These are phyloP conservation scores for Colletotrichum chlorophyti DNA, from an alignment of 2,329 filamentous ascomycete species.

Conservation along the genomic window DNA sequence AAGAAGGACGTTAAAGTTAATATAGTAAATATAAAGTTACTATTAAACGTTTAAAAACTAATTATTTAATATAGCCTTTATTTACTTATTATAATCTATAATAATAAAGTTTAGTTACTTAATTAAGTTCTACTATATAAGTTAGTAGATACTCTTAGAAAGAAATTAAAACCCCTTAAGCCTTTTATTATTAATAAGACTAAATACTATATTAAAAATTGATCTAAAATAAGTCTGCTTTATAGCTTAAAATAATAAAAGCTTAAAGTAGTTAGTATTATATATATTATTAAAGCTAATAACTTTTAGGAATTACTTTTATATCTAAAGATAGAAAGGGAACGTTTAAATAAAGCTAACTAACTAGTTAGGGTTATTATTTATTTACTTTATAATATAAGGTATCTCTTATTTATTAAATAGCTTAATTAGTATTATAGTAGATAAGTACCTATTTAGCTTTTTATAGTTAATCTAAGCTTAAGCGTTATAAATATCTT, in stretches of 20 bases:
- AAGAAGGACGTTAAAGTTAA: neutral
- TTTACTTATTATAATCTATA: constrained; percentile 6
- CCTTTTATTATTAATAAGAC: constrained; percentile 8
- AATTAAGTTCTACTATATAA: neutral
- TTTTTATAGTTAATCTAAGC: constrained; percentile 27
- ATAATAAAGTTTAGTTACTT: neutral
- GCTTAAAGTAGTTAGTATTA: constrained; percentile 28
- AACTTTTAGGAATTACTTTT: no score
- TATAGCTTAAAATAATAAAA: constrained; percentile 9
- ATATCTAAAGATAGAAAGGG: no score
- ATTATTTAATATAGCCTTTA: neutral
- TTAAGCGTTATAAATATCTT: constrained; percentile 29
- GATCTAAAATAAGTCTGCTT: neutral
- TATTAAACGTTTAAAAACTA: constrained; percentile 7
- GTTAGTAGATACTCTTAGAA: neutral
- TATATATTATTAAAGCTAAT: constrained; percentile 29
- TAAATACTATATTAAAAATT: constrained; percentile 1
- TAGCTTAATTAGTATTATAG: constrained; percentile 29
- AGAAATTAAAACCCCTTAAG: constrained; percentile 1
- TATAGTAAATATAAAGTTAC: constrained; percentile 7
- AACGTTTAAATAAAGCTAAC: constrained; percentile 29
- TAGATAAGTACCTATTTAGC: constrained; percentile 17
- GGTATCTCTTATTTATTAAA: constrained; percentile 29
- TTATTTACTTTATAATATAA: constrained; percentile 29
- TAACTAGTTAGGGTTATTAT: constrained; percentile 23